phyloP scores from a whole-genome alignment of 371 early-diverging fungal genomes.

The Mucor sp. region DNA sequence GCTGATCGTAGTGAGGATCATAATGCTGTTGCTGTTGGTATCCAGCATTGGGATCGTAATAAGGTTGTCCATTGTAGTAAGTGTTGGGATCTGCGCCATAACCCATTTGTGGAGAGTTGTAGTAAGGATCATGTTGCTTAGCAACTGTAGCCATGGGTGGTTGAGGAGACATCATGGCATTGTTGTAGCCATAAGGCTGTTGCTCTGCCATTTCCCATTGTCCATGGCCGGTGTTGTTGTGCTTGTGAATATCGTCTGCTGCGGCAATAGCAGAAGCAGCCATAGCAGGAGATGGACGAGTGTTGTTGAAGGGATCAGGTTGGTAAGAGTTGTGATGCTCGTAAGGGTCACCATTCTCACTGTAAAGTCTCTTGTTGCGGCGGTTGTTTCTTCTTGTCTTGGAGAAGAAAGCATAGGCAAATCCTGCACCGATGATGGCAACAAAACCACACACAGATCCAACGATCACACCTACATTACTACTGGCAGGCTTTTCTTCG shows the following conservation, averaged over 20 bases:
- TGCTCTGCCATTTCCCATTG: conserved; percentile 13
- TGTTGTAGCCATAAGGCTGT: conserved; percentile 5
- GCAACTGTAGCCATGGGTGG: conserved; percentile 12
- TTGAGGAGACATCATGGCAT: conserved; percentile 9
- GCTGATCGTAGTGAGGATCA: conserved; percentile 10
- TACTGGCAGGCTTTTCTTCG: background rate
- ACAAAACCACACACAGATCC: conserved; percentile 47
- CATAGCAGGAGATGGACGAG: conserved; percentile 38
- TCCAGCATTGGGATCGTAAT: conserved; percentile 16
- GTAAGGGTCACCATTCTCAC: conserved; percentile 16
- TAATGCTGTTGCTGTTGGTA: conserved; percentile 13
- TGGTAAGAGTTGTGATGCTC: conserved; percentile 2
- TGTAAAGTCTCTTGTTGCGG: conserved; percentile 31
- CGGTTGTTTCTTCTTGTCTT: conserved; percentile 35
- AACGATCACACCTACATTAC: conserved; percentile 40
- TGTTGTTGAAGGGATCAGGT: conserved; percentile 10
- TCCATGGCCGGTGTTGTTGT: background rate
- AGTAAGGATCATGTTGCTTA: conserved; percentile 21
- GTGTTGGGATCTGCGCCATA: conserved; percentile 10
- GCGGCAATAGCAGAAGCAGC: conserved; percentile 30
- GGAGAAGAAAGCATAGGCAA: conserved; percentile 44
- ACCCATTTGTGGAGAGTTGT: conserved; percentile 15
- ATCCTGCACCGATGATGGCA: conserved; percentile 41
- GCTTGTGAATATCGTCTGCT: conserved; percentile 7
- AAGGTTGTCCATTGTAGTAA: conserved; percentile 13